phyloP scores from a whole-genome alignment of 148 eudicot genomes.

The Vaccinium darrowii region DNA sequence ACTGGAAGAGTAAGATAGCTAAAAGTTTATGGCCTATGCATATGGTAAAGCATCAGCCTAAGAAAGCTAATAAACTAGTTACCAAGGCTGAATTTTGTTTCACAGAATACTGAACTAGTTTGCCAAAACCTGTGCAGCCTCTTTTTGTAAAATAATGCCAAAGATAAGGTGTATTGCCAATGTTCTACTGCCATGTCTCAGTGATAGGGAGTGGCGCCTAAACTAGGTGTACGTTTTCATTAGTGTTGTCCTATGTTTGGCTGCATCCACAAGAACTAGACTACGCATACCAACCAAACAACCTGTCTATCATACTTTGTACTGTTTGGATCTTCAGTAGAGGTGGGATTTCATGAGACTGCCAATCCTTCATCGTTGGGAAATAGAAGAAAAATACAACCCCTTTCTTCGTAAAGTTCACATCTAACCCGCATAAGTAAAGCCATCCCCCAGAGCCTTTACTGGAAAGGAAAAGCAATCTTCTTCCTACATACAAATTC shows the following conservation, averaged over 20 bases:
- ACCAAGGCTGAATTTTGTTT: background rate
- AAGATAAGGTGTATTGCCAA: too few species aligned
- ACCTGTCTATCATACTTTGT: background rate
- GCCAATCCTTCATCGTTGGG: background rate
- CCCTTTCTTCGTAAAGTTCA: background rate
- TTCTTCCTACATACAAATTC: background rate
- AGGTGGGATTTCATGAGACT: background rate
- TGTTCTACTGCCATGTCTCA: too few species aligned
- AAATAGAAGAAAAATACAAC: background rate
- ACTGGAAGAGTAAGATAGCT: conserved; percentile 2
- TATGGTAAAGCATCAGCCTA: background rate
- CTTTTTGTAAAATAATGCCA: too few species aligned
- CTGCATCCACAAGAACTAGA: background rate
- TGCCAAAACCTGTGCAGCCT: background rate
- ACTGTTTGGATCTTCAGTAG: background rate
- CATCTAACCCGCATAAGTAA: background rate
- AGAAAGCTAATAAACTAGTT: background rate
- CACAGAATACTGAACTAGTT: background rate
- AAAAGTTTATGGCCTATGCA: background rate
- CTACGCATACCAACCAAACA: background rate
- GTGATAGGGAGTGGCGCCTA: too few species aligned
- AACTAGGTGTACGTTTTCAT: too few species aligned
- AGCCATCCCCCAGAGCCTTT: background rate
- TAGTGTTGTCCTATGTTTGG: background rate
- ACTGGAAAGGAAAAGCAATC: background rate